Evolutionary conservation across 2,329 filamentous ascomycete species (phyloP).

Genomic region (Botrytis squamosa): DNA sequence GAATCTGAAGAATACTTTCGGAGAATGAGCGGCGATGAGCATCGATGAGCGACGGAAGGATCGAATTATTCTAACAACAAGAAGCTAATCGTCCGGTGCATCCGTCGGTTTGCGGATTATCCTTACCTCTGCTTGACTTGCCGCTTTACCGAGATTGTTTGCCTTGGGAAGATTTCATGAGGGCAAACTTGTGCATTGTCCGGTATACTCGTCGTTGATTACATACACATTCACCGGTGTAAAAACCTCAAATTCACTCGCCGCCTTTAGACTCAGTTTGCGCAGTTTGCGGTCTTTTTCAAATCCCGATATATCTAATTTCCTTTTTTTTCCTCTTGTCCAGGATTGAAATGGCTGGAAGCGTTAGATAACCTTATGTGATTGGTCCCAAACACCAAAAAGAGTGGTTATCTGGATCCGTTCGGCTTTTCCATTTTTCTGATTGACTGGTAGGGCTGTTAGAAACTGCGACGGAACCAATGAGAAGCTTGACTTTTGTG

Average conservation of each 20-base stretch:
- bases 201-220: not conserved
- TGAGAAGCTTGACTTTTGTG: not conserved
- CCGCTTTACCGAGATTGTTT: not conserved
- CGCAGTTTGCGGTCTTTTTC: not conserved
- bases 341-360: constrained; percentile 10
- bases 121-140: not conserved
- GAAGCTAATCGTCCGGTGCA: not conserved
- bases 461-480: not conserved
- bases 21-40: not conserved
- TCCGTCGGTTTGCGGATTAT: not conserved
- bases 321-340: not conserved
- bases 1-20: not conserved
- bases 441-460: constrained; percentile 1
- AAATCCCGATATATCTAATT: not conserved
- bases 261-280: not conserved
- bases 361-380: not conserved
- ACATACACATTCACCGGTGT: not conserved
- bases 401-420: not conserved
- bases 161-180: not conserved
- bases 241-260: not conserved
- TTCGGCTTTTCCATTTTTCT: not conserved
- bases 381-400: not conserved
- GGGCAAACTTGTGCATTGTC: not conserved
- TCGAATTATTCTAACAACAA: not conserved
- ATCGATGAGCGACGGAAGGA: not conserved